Evolutionary conservation across 345 rosid genomes (phyloP).

Genomic region (Eutrema heterophyllum): DNA sequence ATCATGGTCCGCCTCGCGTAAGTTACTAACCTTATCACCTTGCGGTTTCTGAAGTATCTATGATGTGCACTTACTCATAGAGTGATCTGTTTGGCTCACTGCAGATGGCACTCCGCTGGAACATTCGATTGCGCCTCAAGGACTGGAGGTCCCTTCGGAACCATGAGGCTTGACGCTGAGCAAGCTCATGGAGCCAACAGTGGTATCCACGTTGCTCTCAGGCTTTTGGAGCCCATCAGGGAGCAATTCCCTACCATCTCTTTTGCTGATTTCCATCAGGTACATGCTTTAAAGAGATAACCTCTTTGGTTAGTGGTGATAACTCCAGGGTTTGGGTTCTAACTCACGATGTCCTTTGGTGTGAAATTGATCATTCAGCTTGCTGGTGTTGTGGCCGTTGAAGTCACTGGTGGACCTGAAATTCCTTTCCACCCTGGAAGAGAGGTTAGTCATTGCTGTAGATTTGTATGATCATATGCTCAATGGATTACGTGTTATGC

Average conservation of each 20-base stretch:
- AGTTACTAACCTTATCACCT: neutral
- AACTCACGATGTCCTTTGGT: neutral
- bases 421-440: slow-evolving; percentile 94
- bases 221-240: slow-evolving; percentile 85
- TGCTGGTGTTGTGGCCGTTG: slow-evolving; percentile 95
- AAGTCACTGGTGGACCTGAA: slow-evolving; percentile 96
- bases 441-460: slow-evolving; percentile 48
- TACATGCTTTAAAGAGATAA: neutral
- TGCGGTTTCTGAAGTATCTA: neutral
- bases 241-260: slow-evolving; percentile 68
- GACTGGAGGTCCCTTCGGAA: slow-evolving; percentile 95
- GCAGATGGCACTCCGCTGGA: slow-evolving; percentile 98
- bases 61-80: neutral
- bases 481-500: neutral
- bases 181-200: slow-evolving; percentile 76
- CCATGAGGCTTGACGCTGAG: slow-evolving; percentile 66
- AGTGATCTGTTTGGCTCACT: neutral
- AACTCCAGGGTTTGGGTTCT: neutral
- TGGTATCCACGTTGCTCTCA: slow-evolving; percentile 80
- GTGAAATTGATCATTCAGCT: slow-evolving; percentile 33
- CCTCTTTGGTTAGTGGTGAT: neutral
- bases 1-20: slow-evolving; percentile 94
- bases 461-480: neutral
- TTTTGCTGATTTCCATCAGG: slow-evolving; percentile 85
- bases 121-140: slow-evolving; percentile 73